Evolutionary conservation across 202 grass and related monocot species (phyloP).

Genomic region (Bolboschoenoplectus hybrid): DNA sequence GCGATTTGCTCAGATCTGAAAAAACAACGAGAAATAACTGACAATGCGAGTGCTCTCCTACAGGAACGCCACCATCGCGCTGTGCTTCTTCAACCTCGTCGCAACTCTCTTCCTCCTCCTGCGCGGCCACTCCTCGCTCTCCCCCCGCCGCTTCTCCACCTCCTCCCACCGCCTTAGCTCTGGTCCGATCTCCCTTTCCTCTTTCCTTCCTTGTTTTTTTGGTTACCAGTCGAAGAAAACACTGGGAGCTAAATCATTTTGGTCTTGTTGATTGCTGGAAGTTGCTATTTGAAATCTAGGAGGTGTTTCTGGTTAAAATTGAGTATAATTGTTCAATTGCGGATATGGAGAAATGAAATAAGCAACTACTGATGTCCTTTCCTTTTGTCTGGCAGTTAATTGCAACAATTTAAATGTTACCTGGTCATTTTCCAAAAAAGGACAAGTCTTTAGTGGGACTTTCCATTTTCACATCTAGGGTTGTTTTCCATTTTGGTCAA

Average conservation of each 20-base stretch:
- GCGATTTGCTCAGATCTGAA: slow-evolving; percentile 25
- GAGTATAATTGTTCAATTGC: not conserved
- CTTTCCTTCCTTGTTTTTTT: not conserved
- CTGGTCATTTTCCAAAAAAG: not conserved
- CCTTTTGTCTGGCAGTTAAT: not conserved
- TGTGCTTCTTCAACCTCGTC: slow-evolving; percentile 85
- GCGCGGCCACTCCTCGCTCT: slow-evolving; percentile 53
- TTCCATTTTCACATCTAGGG: not conserved
- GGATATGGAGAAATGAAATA: not conserved
- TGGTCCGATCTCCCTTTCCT: slow-evolving; percentile 30
- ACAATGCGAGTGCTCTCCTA: slow-evolving; percentile 63
- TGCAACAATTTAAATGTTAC: not conserved
- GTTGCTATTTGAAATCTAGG: not conserved
- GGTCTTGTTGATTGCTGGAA: not conserved
- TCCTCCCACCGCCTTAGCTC: slow-evolving; percentile 53
- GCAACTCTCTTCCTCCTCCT: slow-evolving; percentile 58
- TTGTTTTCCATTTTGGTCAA: not conserved
- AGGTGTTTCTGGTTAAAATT: not conserved
- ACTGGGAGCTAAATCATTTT: not conserved
- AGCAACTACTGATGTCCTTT: not conserved
- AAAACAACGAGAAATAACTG: slow-evolving; percentile 35
- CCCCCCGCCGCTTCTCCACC: slow-evolving; percentile 43
- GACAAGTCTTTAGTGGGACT: not conserved
- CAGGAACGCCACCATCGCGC: slow-evolving; percentile 65
- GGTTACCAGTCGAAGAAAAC: not conserved